phyloP scores from a whole-genome alignment of 2,329 filamentous ascomycete genomes.

The Neonectria sp. region DNA sequence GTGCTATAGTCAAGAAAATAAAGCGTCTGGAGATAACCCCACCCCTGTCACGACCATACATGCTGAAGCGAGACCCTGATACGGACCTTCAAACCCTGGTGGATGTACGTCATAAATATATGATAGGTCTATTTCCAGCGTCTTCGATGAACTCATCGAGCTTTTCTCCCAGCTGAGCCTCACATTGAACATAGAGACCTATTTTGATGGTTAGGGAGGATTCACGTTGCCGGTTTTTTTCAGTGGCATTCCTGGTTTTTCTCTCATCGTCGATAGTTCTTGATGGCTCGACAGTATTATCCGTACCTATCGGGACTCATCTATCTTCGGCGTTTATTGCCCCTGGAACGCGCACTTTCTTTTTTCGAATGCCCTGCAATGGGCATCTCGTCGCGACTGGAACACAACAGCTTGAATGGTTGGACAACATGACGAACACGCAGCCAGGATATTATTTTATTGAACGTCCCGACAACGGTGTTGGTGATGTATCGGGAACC shows the following conservation, averaged over 20 bases:
- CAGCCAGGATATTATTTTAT: neutral
- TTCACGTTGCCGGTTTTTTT: slow-evolving; percentile 15
- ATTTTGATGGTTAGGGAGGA: slow-evolving; percentile 1
- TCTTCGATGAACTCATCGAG: slow-evolving; percentile 5
- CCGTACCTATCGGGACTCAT: slow-evolving; percentile 8
- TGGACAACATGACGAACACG: neutral
- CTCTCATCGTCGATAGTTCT: slow-evolving; percentile 4
- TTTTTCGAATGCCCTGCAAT: neutral
- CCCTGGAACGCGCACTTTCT: neutral
- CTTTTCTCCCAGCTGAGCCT: slow-evolving; percentile 12
- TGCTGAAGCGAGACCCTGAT: no score
- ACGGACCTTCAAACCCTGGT: no score
- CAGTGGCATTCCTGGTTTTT: slow-evolving; percentile 13
- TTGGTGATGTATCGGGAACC: neutral
- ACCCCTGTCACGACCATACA: no score
- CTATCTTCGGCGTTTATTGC: slow-evolving; percentile 4
- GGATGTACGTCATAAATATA: no score
- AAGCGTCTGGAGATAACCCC: no score
- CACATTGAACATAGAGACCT: neutral
- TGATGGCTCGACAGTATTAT: slow-evolving; percentile 1
- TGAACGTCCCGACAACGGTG: neutral
- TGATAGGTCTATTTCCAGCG: no score
- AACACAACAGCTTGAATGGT: neutral
- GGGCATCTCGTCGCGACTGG: neutral
- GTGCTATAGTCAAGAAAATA: no score